These are phyloP conservation scores for Boletus putidus DNA, from an alignment of 1,284 basidiomycete species.

Conservation along the genomic window DNA sequence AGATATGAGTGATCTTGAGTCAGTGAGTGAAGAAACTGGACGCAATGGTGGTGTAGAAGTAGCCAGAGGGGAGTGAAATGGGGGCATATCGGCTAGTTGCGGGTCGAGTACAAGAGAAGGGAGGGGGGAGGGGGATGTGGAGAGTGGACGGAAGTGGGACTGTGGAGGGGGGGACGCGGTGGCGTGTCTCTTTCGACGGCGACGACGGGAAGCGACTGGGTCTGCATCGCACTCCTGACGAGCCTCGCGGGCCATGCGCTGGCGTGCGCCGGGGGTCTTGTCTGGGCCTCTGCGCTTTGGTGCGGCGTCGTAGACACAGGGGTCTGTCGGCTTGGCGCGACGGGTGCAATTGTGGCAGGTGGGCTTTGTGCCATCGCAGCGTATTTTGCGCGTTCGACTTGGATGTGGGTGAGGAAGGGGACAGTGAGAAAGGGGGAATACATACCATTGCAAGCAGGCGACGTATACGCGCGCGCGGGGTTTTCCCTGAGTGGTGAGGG, in stretches of 20 bases:
- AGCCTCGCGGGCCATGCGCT: conserved; percentile 49
- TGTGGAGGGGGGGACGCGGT: conserved; percentile 9
- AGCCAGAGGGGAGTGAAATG: conserved; percentile 6
- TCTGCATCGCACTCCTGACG: conserved; percentile 32
- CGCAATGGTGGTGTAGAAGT: not conserved
- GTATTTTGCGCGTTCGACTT: conserved; percentile 74
- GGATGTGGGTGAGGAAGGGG: conserved; percentile 6
- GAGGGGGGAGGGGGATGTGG: not conserved
- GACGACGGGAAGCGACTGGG: conserved; percentile 35
- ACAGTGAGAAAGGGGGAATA: conserved; percentile 8
- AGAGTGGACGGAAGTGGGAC: not conserved
- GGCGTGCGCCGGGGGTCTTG: conserved; percentile 69
- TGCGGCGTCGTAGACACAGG: conserved; percentile 62
- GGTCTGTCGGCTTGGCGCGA: conserved; percentile 43
- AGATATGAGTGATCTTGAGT: conserved; percentile 7
- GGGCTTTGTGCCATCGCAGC: conserved; percentile 77
- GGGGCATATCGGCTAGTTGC: conserved; percentile 24
- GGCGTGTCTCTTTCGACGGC: conserved; percentile 37
- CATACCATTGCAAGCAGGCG: conserved; percentile 72
- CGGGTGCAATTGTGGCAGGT: conserved; percentile 68
- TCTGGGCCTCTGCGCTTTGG: conserved; percentile 79
- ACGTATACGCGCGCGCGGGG: conserved; percentile 72
- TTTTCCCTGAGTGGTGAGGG: conserved; percentile 72
- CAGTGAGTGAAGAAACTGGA: not conserved
- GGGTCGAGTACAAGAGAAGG: conserved; percentile 29